Evolutionary conservation across 2,329 filamentous ascomycete genomes (phyloP), one percentile per base, ranked within the genome.

Genomic region (Delphinella strobiligena): DNA sequence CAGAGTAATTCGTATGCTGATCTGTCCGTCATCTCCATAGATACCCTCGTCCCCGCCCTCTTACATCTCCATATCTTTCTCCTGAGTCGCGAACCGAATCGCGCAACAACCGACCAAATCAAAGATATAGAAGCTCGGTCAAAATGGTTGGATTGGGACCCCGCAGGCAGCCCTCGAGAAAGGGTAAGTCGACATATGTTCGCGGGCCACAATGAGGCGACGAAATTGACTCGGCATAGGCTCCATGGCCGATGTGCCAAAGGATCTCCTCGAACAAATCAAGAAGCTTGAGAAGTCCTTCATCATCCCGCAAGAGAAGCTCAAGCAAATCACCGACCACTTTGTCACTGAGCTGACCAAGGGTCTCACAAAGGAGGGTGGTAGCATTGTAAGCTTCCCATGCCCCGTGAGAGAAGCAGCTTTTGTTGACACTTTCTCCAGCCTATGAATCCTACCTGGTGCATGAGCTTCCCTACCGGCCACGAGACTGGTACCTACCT

Each of bases 361-460:
- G 64, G 87, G 84, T 82, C 71, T 96, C 39, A 82, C 74, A 40
- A 80, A 87, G 43, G 81, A 93, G 63, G 89, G 89, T 46, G 88
- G 87, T 45, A 93, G 81, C 60, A 96, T 98, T 62, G 86, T 93
- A 62, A 71, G 84, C 69, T 34, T 36, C 34, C 10, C 8, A n/a
- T 12, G 17, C 11, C 19, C 24, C 3, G 5, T 15, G 11, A 4
- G n/a, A 1, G 16, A 14, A 8, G 7, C 12, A 7, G 7, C 22
- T 12, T 8, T 31, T 15, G 19, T 34, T 34, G 37, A 40, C 37
- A 37, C 9, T 5, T 16, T 19, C 1, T 2, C 27, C 50, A 89
- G 82, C 88, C 89, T 44, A 95, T 96, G 89, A 95, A 95, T 66
- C 83, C 89, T 43, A 93, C 88, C 41, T 95, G 89, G 89, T 87